Percentiles rank a stretch among this genome's conserved stretches.
Conservation (phyloP, 164 flowering plant genomes). For the Nelumbo lutea region DNA sequence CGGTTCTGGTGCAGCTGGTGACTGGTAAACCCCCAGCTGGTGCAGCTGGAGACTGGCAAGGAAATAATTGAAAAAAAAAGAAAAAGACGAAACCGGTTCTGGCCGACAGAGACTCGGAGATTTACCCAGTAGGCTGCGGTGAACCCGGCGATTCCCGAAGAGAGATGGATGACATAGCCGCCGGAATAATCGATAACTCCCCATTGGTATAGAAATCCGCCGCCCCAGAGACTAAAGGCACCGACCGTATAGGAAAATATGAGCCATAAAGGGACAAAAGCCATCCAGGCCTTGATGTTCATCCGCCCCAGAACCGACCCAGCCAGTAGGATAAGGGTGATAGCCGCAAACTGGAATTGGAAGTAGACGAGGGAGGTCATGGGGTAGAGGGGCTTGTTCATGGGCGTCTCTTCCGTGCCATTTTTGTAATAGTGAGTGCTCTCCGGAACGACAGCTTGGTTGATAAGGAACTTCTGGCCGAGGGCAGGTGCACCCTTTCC, state of each 20-base stretch:
- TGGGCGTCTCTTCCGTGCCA: constrained; percentile 3
- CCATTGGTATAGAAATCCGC: constrained; percentile 64
- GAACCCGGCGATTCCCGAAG: constrained; percentile 58
- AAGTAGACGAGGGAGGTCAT: constrained; percentile 18
- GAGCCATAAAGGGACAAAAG: constrained; percentile 62
- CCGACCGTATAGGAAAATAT: constrained; percentile 59
- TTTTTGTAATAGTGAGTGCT: constrained; percentile 1
- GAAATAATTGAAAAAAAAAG: no score
- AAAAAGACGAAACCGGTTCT: no score
- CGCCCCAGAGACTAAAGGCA: constrained; percentile 66
- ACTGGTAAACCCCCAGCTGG: no score
- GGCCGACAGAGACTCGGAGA: not conserved
- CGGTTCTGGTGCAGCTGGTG: no score
- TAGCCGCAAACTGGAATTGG: constrained; percentile 17
- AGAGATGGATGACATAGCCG: constrained; percentile 62
- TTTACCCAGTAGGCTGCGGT: constrained; percentile 73
- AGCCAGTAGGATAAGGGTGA: constrained; percentile 19
- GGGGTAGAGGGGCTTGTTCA: constrained; percentile 10
- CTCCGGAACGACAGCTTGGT: constrained; percentile 4
- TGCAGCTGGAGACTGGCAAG: no score
- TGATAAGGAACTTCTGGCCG: constrained; percentile 4
- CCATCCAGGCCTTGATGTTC: constrained; percentile 66
- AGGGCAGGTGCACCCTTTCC: constrained; percentile 17
- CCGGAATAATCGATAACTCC: constrained; percentile 69
- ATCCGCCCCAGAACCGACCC: constrained; percentile 55